Base-by-base conservation (phyloP, 176 grass and related monocot genomes). In the Eragrostis curvula region DNA sequence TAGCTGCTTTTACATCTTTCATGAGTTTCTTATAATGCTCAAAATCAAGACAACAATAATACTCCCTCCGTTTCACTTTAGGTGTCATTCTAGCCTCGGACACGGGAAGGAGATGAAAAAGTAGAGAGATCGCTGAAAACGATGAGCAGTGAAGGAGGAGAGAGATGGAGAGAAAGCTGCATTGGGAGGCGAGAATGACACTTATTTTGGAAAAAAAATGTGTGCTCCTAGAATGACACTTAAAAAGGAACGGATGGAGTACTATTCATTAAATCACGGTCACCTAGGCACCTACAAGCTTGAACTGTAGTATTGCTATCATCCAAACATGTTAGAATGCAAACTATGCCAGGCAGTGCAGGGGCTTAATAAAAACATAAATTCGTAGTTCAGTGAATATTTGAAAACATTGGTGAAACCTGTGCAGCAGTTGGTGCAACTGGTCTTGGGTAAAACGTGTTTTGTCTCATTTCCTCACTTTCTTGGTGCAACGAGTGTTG, bases 401-500 rank as follows among this genome's bases (percentile, higher is more conserved):
- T 43, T 29, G 71, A 81, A 48, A 83, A 81, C 29, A 39, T 74
- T 18, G 77, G 81, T 48, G 43, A 79, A 81, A 95, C 96, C 92
- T 98, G 96, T 70, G 96, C 92, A 78, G 96, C 88, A 75, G 96
- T 98, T 51, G 96, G 96, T 76, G 96, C 96, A 86, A 98, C 92
- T 89, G 96, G 90, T 80, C 96, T 93, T 25, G 96, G 96, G 69
- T 91, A 98, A 88, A 93, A 98, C 57, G 86, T 91, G 75, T 75
- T 91, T 81, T 91, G 90, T 73, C 82, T 93, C 56, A 60, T 91
- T 80, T 95, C 96, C 46, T 91, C 92, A 74, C 73, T 89, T 86
- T 93, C 96, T 89, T 94, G 92, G 53, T 92, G 90, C 65, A 93
- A 52, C 0, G 88, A 95, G 69, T 82, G 84, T 61, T 91, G 86